Evolutionary conservation across 2,329 filamentous ascomycete genomes (phyloP).

Genomic region (Calonectria pauciramosa): DNA sequence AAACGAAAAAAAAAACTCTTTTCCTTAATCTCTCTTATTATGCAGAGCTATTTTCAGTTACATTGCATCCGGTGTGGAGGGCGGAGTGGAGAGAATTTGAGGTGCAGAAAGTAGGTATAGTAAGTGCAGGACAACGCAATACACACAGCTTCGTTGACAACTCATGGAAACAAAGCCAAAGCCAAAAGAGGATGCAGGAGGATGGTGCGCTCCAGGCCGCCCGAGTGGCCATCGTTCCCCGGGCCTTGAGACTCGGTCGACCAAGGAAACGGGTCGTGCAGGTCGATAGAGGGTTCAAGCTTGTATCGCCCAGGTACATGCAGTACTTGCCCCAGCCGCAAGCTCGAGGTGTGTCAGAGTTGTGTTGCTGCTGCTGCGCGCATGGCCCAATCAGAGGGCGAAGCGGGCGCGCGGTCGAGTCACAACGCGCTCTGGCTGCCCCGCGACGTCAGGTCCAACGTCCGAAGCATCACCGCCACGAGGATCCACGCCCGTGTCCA

Average conservation of each 20-base stretch:
- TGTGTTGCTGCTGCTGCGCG: slow-evolving; percentile 2
- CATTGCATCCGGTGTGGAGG: slow-evolving; percentile 9
- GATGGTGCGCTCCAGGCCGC: slow-evolving; percentile 34
- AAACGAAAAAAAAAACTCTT: not conserved
- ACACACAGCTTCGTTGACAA: not conserved
- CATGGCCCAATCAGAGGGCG: slow-evolving; percentile 34
- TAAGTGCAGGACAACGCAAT: slow-evolving; percentile 21
- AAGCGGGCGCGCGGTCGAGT: slow-evolving; percentile 40
- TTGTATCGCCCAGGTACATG: slow-evolving; percentile 38
- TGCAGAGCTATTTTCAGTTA: slow-evolving; percentile 11
- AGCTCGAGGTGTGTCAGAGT: slow-evolving; percentile 4
- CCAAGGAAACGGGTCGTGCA: slow-evolving; percentile 8
- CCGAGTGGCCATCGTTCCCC: slow-evolving; percentile 38
- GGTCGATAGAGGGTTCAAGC: slow-evolving; percentile 8
- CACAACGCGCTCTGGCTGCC: slow-evolving; percentile 36
- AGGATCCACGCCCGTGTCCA: slow-evolving; percentile 21
- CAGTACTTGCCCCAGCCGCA: not conserved
- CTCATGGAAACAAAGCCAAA: slow-evolving; percentile 10
- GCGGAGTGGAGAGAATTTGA: slow-evolving; percentile 4
- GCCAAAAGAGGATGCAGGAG: slow-evolving; percentile 28
- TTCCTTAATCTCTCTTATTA: not conserved
- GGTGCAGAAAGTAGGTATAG: slow-evolving; percentile 9
- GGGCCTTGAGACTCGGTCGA: slow-evolving; percentile 30
- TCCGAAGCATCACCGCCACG: slow-evolving; percentile 26
- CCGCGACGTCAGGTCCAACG: slow-evolving; percentile 24